These are phyloP conservation scores for Eragrostis nindensis DNA, from an alignment of 176 grass and related monocot genomes.

Conservation along the genomic window DNA sequence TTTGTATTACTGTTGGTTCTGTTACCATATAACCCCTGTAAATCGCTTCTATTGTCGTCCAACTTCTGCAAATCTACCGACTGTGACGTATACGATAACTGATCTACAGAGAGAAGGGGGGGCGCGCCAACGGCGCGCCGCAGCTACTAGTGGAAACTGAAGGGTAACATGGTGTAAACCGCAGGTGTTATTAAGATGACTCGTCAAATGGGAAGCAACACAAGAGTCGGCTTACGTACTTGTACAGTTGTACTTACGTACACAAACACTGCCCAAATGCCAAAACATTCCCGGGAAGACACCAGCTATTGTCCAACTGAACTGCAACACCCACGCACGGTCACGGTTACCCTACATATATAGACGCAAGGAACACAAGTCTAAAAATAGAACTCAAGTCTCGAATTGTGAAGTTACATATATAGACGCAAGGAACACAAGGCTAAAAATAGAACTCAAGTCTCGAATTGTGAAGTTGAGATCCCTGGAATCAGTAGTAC, in stretches of 20 bases:
- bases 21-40: too few relatives aligned
- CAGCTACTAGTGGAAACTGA: too few relatives aligned
- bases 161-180: background rate
- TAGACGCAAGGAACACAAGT: background rate
- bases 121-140: too few relatives aligned
- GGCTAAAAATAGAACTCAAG: background rate
- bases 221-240: background rate
- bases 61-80: too few relatives aligned
- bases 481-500: conserved; percentile 62
- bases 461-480: conserved; percentile 12
- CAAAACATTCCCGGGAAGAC: background rate
- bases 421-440: background rate
- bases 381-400: background rate
- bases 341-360: background rate
- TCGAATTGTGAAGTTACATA: too few relatives aligned
- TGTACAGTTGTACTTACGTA: background rate
- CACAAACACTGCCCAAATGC: background rate
- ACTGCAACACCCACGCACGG: background rate
- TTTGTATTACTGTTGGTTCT: too few relatives aligned
- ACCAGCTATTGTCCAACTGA: background rate
- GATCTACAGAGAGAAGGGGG: too few relatives aligned
- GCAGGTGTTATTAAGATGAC: background rate
- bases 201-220: background rate
- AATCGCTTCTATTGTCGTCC: too few relatives aligned
- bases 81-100: too few relatives aligned